Evolutionary conservation across 495 filamentous ascomycete genomes (phyloP).

Genomic region (Podospora pseudocomata): DNA sequence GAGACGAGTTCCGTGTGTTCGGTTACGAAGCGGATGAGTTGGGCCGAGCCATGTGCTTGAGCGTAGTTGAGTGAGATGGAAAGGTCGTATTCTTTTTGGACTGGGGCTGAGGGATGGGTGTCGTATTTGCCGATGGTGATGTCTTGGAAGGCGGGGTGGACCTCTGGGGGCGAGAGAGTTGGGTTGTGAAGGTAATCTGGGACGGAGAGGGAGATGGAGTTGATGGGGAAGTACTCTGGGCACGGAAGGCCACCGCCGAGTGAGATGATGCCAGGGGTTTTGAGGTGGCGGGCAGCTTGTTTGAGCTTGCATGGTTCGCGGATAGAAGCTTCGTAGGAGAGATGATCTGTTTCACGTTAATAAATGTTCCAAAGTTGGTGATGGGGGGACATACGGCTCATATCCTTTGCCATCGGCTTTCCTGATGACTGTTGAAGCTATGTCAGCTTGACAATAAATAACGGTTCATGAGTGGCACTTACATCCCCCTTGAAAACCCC

Average conservation of each 20-base stretch:
- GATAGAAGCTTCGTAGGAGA: slow-evolving; percentile 54
- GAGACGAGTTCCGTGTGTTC: slow-evolving; percentile 87
- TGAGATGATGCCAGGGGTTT: slow-evolving; percentile 72
- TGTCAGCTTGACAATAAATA: neutral
- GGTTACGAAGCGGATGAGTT: slow-evolving; percentile 81
- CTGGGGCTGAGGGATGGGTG: slow-evolving; percentile 51
- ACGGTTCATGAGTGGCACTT: neutral
- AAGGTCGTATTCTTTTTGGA: slow-evolving; percentile 57
- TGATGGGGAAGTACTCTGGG: slow-evolving; percentile 76
- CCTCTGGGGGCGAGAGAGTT: slow-evolving; percentile 56
- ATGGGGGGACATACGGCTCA: neutral
- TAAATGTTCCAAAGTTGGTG: neutral
- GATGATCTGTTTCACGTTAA: slow-evolving; percentile 34
- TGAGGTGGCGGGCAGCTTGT: slow-evolving; percentile 65
- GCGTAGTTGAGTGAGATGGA: slow-evolving; percentile 85
- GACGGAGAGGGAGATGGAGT: slow-evolving; percentile 37
- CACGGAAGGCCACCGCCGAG: slow-evolving; percentile 91
- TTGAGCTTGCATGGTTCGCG: slow-evolving; percentile 69
- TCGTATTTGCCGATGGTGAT: slow-evolving; percentile 78
- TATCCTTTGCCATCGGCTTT: neutral
- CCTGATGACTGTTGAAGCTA: neutral
- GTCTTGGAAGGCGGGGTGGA: slow-evolving; percentile 23
- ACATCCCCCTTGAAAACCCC: neutral
- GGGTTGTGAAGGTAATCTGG: slow-evolving; percentile 50
- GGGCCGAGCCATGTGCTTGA: slow-evolving; percentile 78